Base-by-base conservation (phyloP, 192 early-diverging fungal genomes). In the Coemansia sp. region DNA sequence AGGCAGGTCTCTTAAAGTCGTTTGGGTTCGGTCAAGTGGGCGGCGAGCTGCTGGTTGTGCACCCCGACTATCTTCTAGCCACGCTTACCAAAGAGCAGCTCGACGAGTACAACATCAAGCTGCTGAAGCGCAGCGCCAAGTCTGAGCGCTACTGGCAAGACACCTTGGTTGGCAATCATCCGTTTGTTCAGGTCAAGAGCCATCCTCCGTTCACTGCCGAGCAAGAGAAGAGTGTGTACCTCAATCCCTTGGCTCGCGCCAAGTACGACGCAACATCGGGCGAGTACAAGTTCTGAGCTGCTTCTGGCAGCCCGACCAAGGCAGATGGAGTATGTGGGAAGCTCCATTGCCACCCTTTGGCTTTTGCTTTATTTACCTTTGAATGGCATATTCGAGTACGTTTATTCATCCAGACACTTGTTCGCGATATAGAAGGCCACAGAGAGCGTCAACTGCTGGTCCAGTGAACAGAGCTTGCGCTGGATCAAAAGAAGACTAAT, bases 11-110 rank as follows among this genome's bases (percentile, higher is more conserved):
- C 35, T 71, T 91, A 14, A 89, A 88, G 66, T 83, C 76, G 33
- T 89, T 91, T 75, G 90, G 90, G 8, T 89, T 90, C 63, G 90
- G 88, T 18, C 88, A 91, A 66, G 86, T 85, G 38, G 88, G 90
- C 23, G 86, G 85, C 13, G 88, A 91, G 60, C 43, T 88, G 28
- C 78, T 89, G 18, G 73, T 91, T n/a, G 48, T 91, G 21, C 87
- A 88, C 70, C 85, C 90, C 13, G 88, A 91, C 70, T 89, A 88
- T 64, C 34, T 86, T 14, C 75, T 89, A 85, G 89, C 66, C 0
- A 59, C 67, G 18, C 28, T 69, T n/a, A 34, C 28, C 3, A 1
- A 3, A 0, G 35, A 63, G 5, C 43, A 53, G 56, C 56, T 73
- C 8, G 62, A 70, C 5, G 36, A 60, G 42, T 73, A 73, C 16